Conservation (phyloP, 768 basidiomycete genomes). For the Phylloporus arenicola region DNA sequence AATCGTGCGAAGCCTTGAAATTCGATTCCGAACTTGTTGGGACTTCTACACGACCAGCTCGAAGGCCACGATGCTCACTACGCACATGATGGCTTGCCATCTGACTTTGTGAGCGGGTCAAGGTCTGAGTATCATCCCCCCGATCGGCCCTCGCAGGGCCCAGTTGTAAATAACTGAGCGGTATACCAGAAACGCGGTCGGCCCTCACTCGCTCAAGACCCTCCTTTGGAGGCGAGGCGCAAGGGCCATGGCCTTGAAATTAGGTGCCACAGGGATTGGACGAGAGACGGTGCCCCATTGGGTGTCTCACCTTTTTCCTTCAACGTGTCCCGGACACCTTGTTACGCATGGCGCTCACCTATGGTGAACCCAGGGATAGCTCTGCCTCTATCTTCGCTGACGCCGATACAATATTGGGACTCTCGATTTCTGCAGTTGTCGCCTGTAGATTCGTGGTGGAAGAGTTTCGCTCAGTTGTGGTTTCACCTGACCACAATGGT, state of each 20-base stretch:
- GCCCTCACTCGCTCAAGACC: conserved; percentile 39
- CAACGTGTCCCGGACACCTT: conserved; percentile 6
- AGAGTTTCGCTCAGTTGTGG: not conserved
- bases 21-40: too few relatives aligned
- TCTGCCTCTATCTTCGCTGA: too few relatives aligned
- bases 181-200: conserved; percentile 62
- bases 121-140: conserved; percentile 73
- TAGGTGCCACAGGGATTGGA: conserved; percentile 51
- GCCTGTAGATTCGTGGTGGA: too few relatives aligned
- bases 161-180: conserved; percentile 51
- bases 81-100: conserved; percentile 38
- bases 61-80: conserved; percentile 52
- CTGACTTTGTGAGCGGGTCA: conserved; percentile 60
- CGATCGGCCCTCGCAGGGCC: conserved; percentile 58
- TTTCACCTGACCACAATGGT: too few relatives aligned
- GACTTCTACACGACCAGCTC: conserved; percentile 33
- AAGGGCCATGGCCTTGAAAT: conserved; percentile 39
- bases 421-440: too few relatives aligned
- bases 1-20: too few relatives aligned
- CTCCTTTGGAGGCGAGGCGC: conserved; percentile 22
- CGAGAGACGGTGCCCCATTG: conserved; percentile 7
- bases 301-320: conserved; percentile 8
- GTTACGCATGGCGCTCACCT: too few relatives aligned
- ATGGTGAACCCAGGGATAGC: too few relatives aligned
- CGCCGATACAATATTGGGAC: too few relatives aligned